A percentile compares a stretch with the other conserved stretches of the same genome.
These are phyloP conservation scores for Boletus hoseneyae DNA, from an alignment of 1,284 basidiomycete species.

Conservation along the genomic window DNA sequence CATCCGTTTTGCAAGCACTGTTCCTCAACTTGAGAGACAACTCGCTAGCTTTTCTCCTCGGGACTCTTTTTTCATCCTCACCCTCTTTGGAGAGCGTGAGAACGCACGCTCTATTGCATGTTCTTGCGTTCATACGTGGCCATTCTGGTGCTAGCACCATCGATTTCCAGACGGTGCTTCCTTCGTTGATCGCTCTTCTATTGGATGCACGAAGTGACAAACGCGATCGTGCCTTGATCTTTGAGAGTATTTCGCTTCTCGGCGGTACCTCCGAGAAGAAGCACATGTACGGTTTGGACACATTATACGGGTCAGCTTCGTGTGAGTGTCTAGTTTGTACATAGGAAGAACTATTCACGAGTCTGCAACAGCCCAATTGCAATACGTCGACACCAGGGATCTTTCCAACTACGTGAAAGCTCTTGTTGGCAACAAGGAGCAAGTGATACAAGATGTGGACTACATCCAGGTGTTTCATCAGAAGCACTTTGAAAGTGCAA, in stretches of 20 bases:
- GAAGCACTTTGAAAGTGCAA: slow-evolving; percentile 51
- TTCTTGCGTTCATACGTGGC: slow-evolving; percentile 77
- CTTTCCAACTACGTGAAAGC: slow-evolving; percentile 63
- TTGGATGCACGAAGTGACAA: slow-evolving; percentile 52
- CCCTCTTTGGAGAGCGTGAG: slow-evolving; percentile 34
- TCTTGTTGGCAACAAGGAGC: slow-evolving; percentile 53
- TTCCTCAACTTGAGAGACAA: slow-evolving; percentile 71
- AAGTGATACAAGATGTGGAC: slow-evolving; percentile 66
- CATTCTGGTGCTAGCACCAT: slow-evolving; percentile 55
- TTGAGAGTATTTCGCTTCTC: slow-evolving; percentile 59
- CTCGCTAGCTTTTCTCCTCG: slow-evolving; percentile 80
- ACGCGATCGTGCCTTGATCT: slow-evolving; percentile 63
- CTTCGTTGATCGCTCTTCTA: slow-evolving; percentile 69
- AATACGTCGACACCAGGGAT: slow-evolving; percentile 79
- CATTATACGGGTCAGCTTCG: slow-evolving; percentile 71
- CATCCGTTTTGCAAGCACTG: slow-evolving; percentile 57
- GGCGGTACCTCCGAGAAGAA: slow-evolving; percentile 40
- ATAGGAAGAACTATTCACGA: slow-evolving; percentile 7
- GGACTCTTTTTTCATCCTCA: slow-evolving; percentile 48
- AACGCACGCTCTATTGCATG: slow-evolving; percentile 56
- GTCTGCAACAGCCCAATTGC: slow-evolving; percentile 51
- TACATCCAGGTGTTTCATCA: slow-evolving; percentile 67
- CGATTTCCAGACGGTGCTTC: slow-evolving; percentile 88
- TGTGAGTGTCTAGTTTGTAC: slow-evolving; percentile 40
- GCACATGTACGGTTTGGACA: slow-evolving; percentile 79